Evolutionary conservation across 163 green algal genomes (phyloP).

Genomic region (Chlamydomonas reinhardtii): DNA sequence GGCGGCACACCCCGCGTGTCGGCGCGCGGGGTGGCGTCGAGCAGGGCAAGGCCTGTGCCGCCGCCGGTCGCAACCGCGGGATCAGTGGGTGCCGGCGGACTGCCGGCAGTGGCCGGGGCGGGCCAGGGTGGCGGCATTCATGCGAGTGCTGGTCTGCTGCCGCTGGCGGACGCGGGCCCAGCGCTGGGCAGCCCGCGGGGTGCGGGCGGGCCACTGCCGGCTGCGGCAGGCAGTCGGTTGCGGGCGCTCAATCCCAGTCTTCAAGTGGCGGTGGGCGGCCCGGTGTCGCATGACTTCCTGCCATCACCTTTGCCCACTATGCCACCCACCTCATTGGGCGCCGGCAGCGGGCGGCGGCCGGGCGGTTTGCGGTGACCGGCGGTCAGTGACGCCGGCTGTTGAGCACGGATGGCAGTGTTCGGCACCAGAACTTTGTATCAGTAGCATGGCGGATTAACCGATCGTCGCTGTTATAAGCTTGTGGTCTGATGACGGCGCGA

Average conservation of each 20-base stretch:
- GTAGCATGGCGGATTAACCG: too few relatives aligned
- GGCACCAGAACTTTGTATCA: background rate
- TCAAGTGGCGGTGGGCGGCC: background rate
- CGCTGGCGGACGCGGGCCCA: background rate
- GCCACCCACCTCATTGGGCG: background rate
- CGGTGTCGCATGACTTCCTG: background rate
- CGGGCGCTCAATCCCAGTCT: background rate
- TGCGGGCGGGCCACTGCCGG: background rate
- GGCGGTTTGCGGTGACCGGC: background rate
- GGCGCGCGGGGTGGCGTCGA: background rate
- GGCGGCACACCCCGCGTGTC: background rate
- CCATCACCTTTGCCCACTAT: conserved; percentile 1
- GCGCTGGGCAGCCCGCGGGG: background rate
- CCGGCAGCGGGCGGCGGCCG: background rate
- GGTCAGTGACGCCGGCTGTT: background rate
- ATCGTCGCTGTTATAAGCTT: too few relatives aligned
- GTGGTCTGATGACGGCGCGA: too few relatives aligned
- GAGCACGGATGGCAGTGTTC: background rate
- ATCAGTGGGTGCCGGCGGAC: background rate
- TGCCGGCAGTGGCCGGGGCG: background rate
- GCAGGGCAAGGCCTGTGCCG: background rate
- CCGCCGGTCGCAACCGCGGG: background rate
- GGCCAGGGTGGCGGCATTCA: background rate
- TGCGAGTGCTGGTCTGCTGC: background rate
- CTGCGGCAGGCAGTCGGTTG: background rate